These are phyloP conservation scores for Sporisorium exsertum DNA, from an alignment of 1,284 basidiomycete species.

Conservation along the genomic window DNA sequence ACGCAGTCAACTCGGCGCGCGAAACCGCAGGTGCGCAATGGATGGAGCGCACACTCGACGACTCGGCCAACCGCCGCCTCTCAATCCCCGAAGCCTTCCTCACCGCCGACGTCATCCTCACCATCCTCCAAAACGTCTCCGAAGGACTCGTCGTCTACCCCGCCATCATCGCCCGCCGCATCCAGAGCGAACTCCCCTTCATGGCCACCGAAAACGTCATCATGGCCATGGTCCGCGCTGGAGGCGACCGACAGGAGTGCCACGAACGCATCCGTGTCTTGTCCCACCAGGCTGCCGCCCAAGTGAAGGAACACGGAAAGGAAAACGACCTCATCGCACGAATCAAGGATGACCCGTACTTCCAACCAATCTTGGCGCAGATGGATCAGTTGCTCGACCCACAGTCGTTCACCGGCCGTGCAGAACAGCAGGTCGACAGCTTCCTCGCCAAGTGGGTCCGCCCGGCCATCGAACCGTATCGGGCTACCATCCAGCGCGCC, in stretches of 20 bases:
- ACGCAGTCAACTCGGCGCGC: conserved; percentile 62
- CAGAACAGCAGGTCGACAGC: conserved; percentile 65
- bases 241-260: conserved; percentile 94
- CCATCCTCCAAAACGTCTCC: conserved; percentile 93
- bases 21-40: conserved; percentile 71
- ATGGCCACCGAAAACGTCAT: conserved; percentile 97
- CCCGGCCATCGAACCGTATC: conserved; percentile 81
- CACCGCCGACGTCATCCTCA: conserved; percentile 94
- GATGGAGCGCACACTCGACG: conserved; percentile 69
- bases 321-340: conserved; percentile 97
- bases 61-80: conserved; percentile 92
- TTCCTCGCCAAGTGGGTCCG: conserved; percentile 89
- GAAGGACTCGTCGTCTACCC: conserved; percentile 99
- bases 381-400: conserved; percentile 70
- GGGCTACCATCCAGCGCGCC: conserved; percentile 76
- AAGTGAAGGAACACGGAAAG: conserved; percentile 93
- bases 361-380: conserved; percentile 73
- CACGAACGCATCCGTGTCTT: conserved; percentile 95
- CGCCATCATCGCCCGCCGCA: conserved; percentile 89
- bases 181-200: conserved; percentile 95
- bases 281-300: conserved; percentile 93
- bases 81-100: conserved; percentile 97
- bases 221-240: conserved; percentile 95
- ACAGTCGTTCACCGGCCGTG: conserved; percentile 57
- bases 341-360: conserved; percentile 78